Conservation (phyloP, 371 early-diverging fungal species). For the Rhizopus stolonifer region DNA sequence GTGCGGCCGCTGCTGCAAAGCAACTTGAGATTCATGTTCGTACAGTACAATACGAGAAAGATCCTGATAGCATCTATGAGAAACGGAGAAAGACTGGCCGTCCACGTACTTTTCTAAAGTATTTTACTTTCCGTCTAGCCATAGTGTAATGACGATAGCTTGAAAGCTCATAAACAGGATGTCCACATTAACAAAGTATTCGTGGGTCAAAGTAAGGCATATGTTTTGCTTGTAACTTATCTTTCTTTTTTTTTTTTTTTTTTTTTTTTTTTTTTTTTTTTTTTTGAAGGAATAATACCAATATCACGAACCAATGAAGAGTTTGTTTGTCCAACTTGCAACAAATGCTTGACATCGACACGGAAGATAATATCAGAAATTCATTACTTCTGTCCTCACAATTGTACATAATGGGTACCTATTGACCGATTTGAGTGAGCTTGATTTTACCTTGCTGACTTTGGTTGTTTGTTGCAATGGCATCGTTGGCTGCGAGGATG, state of each 20-base stretch:
- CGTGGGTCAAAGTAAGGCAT: conserved; percentile 1
- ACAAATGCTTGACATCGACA: conserved; percentile 4
- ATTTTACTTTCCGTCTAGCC: too few species aligned
- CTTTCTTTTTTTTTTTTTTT: too few species aligned
- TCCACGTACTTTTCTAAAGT: too few species aligned
- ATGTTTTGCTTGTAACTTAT: not conserved
- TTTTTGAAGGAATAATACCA: not conserved
- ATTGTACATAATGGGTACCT: conserved; percentile 6
- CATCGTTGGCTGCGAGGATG: conserved; percentile 6
- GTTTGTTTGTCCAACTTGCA: conserved; percentile 1
- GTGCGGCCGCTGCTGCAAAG: too few species aligned
- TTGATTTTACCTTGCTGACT: conserved; percentile 4
- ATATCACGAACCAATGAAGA: conserved; percentile 1
- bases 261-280: too few species aligned
- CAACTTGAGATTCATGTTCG: too few species aligned
- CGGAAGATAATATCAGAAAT: conserved; percentile 2
- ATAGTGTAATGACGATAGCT: too few species aligned
- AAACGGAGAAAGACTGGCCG: too few species aligned
- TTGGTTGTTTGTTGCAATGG: conserved; percentile 2
- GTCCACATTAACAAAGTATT: conserved; percentile 1
- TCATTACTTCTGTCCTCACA: conserved; percentile 2
- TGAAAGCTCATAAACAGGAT: not conserved
- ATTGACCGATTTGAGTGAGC: conserved; percentile 4
- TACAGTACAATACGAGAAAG: too few species aligned
- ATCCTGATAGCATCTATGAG: too few species aligned